A percentile compares a stretch with the other conserved stretches of the same genome.
These are phyloP conservation scores for Cordyceps tenuipes DNA, from an alignment of 2,329 filamentous ascomycete genomes.

Conservation along the genomic window DNA sequence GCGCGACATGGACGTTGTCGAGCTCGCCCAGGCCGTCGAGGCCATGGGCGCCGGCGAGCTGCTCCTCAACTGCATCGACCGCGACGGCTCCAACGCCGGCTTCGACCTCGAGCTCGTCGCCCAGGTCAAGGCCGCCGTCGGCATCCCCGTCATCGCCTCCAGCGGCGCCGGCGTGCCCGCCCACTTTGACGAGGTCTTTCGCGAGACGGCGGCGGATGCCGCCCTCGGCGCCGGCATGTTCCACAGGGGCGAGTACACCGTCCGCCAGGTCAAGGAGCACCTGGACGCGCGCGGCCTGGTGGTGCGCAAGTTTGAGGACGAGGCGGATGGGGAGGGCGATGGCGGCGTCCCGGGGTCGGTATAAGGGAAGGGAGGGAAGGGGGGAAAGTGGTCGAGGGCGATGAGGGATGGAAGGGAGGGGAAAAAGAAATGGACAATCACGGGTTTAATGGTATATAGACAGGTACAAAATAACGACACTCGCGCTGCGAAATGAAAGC, in stretches of 20 bases:
- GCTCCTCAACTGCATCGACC: slow-evolving; percentile 94
- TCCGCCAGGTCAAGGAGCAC: slow-evolving; percentile 85
- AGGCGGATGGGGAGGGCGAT: slow-evolving; percentile 56
- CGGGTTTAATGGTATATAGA: slow-evolving; percentile 1
- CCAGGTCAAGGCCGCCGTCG: slow-evolving; percentile 78
- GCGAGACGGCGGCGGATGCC: slow-evolving; percentile 77
- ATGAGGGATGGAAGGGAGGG: neutral
- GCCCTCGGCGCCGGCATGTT: slow-evolving; percentile 97
- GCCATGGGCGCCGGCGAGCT: slow-evolving; percentile 95
- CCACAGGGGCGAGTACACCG: slow-evolving; percentile 89
- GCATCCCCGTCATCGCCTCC: slow-evolving; percentile 90
- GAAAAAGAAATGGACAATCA: neutral
- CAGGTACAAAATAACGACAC: neutral
- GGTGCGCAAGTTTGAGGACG: slow-evolving; percentile 78
- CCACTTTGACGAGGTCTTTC: slow-evolving; percentile 89
- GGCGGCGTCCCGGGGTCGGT: slow-evolving; percentile 19
- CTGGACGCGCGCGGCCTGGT: slow-evolving; percentile 62
- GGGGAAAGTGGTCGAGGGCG: neutral
- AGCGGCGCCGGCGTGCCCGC: slow-evolving; percentile 81
- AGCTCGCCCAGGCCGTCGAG: slow-evolving; percentile 82
- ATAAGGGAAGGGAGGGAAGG: slow-evolving; percentile 9
- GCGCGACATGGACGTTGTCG: slow-evolving; percentile 85
- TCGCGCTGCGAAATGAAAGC: neutral
- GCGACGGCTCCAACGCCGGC: slow-evolving; percentile 86
- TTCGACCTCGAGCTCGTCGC: slow-evolving; percentile 89